phyloP scores from a whole-genome alignment of 768 basidiomycete genomes.

The Boletus vermiculosoides region DNA sequence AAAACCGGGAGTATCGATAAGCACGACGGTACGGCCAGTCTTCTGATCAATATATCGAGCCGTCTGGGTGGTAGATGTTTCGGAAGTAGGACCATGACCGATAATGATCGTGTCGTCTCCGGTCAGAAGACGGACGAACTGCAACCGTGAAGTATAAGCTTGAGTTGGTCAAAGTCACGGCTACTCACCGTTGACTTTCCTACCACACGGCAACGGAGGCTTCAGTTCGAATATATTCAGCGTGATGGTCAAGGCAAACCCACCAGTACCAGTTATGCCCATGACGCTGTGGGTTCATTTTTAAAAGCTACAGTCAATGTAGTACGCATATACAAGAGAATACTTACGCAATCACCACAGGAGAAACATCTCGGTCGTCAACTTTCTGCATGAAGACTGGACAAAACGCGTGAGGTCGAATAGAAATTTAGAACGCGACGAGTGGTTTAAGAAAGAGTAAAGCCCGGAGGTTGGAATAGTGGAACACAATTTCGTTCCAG shows the following conservation, averaged over 20 bases:
- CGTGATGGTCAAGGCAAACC: not conserved
- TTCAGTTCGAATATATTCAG: not conserved
- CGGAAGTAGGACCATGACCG: not conserved
- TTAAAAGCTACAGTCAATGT: not conserved
- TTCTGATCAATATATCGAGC: not conserved
- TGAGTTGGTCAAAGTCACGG: not conserved
- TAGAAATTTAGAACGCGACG: too few relatives aligned
- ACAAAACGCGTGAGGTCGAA: too few relatives aligned
- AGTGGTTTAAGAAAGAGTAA: not conserved
- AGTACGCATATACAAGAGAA: not conserved
- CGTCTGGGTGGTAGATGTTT: not conserved
- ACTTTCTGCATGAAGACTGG: not conserved
- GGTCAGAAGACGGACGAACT: not conserved
- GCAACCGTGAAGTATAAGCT: not conserved
- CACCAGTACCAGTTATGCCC: not conserved
- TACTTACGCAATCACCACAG: not conserved
- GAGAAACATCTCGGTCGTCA: not conserved
- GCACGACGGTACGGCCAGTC: not conserved
- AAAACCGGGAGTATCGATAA: not conserved
- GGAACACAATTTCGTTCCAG: not conserved
- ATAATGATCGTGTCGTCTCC: not conserved
- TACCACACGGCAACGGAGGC: not conserved
- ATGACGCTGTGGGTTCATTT: not conserved
- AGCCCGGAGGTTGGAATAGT: not conserved
- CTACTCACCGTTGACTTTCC: not conserved